Evolutionary conservation across 805 yeast genomes (phyloP).

Genomic region (Lipomyces yamanashiensis): DNA sequence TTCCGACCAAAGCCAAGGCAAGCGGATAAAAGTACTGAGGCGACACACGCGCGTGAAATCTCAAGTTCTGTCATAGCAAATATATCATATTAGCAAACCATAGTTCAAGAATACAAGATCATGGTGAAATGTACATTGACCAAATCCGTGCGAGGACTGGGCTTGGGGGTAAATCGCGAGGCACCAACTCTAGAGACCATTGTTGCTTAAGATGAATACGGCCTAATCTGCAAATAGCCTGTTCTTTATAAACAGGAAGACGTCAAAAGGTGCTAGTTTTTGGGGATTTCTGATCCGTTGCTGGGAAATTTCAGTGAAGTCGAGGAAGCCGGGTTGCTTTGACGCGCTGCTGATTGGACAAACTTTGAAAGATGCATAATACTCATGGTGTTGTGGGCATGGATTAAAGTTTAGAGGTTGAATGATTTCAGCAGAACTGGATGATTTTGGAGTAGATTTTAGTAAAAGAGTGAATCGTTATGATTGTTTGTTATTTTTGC

Average conservation of each 20-base stretch:
- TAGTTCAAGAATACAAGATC: not conserved
- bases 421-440: too few species aligned
- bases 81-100: not conserved
- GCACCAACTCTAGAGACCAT: not conserved
- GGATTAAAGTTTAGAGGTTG: not conserved
- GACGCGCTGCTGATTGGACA: conserved; percentile 13
- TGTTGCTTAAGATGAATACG: not conserved
- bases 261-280: not conserved
- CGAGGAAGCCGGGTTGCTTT: not conserved
- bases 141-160: conserved; percentile 23
- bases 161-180: not conserved
- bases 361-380: not conserved
- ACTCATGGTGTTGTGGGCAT: not conserved
- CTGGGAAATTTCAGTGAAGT: conserved; percentile 1
- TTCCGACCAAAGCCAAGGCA: conserved; percentile 55
- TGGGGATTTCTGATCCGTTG: not conserved
- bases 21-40: conserved; percentile 71
- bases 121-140: conserved; percentile 11
- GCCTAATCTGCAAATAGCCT: not conserved
- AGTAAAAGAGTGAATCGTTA: too few species aligned
- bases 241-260: not conserved
- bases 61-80: conserved; percentile 49
- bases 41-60: conserved; percentile 71
- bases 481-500: too few species aligned
- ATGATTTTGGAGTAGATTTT: too few species aligned